phyloP scores from a whole-genome alignment of 768 basidiomycete genomes.

The Obba rivulosa region DNA sequence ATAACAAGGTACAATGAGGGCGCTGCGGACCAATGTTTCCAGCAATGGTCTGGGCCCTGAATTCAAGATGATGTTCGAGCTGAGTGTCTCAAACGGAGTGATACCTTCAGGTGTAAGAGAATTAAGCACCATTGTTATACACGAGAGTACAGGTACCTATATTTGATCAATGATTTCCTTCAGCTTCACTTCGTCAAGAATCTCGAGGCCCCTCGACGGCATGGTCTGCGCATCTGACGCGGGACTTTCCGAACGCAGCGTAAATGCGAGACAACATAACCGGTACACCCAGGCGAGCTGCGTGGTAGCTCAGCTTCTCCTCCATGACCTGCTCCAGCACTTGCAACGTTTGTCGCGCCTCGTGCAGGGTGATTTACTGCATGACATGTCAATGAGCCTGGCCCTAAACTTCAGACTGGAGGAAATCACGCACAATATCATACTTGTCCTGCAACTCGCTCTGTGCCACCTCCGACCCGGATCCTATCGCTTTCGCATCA shows the following conservation, averaged over 20 bases:
- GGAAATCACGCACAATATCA: conserved; percentile 67
- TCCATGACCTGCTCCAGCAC: conserved; percentile 99
- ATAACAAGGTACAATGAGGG: too few species aligned
- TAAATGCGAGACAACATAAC: not conserved
- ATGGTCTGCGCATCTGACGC: conserved; percentile 56
- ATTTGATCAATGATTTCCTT: conserved; percentile 72
- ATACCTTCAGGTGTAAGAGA: too few species aligned
- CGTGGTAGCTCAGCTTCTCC: conserved; percentile 97
- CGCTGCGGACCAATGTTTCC: too few species aligned
- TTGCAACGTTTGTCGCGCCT: conserved; percentile 85
- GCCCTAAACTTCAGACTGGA: not conserved
- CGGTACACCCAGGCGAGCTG: conserved; percentile 86
- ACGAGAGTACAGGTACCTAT: conserved; percentile 5
- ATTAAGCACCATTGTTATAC: too few species aligned
- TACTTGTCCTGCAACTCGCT: conserved; percentile 95
- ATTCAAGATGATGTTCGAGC: too few species aligned
- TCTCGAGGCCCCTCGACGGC: conserved; percentile 76
- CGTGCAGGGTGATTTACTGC: conserved; percentile 88
- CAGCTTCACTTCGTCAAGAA: conserved; percentile 73
- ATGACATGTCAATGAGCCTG: not conserved
- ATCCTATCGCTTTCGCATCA: conserved; percentile 97
- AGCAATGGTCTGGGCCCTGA: too few species aligned
- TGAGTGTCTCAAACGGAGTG: too few species aligned
- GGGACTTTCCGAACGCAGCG: not conserved
- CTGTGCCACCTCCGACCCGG: conserved; percentile 96